A percentile compares a stretch with the other conserved stretches of the same genome.
phyloP scores from a whole-genome alignment of 257 asterid genomes.

The Solanum bukasovii region DNA sequence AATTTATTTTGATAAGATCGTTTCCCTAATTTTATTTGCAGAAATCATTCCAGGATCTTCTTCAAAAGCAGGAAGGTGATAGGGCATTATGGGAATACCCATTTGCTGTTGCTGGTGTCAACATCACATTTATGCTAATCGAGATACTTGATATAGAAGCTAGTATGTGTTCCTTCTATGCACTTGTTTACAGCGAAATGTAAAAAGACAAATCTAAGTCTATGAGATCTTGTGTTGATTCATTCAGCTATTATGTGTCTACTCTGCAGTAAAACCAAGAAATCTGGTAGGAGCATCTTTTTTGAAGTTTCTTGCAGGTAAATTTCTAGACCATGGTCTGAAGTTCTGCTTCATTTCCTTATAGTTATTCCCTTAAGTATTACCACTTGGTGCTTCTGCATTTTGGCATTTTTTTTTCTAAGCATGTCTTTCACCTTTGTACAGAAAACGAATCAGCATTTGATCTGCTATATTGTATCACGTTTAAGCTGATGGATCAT shows the following conservation, averaged over 20 bases:
- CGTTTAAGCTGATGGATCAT: constrained; percentile 96
- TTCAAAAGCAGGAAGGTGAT: constrained; percentile 69
- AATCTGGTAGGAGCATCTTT: constrained; percentile 49
- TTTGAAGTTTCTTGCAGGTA: constrained; percentile 65
- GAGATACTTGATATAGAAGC: constrained; percentile 85
- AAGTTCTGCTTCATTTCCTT: not conserved
- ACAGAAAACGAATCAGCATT: constrained; percentile 91
- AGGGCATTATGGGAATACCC: constrained; percentile 88
- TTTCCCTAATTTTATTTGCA: constrained; percentile 7
- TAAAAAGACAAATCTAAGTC: not conserved
- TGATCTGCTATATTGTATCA: constrained; percentile 86
- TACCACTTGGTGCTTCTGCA: not conserved
- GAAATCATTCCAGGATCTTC: constrained; percentile 59
- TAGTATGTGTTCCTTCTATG: constrained; percentile 27
- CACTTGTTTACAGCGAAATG: not conserved
- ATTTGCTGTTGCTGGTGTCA: constrained; percentile 87
- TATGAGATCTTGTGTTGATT: not conserved
- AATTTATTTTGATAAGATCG: not conserved
- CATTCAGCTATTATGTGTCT: constrained; percentile 13
- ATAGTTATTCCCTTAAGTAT: not conserved
- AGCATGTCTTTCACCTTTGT: not conserved
- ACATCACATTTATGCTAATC: constrained; percentile 72
- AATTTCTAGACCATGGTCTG: not conserved
- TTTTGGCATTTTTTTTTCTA: constrained; percentile 5
- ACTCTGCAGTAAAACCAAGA: constrained; percentile 60